Conservation (phyloP, 108 stramenopile genomes). For the Seminavis robusta region DNA sequence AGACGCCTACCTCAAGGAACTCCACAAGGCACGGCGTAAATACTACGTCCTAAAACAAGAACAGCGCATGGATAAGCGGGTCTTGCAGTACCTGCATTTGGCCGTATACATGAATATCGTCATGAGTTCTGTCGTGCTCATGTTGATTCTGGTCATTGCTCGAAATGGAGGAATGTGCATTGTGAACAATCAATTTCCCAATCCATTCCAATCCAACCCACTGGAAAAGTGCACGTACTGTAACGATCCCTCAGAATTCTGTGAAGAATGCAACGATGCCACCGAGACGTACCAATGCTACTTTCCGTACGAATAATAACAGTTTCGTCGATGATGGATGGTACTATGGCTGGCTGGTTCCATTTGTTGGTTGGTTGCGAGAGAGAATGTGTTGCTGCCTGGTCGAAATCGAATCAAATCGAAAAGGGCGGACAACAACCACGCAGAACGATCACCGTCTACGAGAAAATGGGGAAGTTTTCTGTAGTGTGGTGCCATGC, state of each 20-base stretch:
- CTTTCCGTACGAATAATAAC: constrained; percentile 1
- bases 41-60: constrained; percentile 12
- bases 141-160: constrained; percentile 23
- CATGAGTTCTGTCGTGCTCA: constrained; percentile 10
- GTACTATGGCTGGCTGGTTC: too few relatives aligned
- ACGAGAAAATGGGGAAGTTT: too few relatives aligned
- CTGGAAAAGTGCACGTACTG: neutral
- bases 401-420: too few relatives aligned
- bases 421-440: too few relatives aligned
- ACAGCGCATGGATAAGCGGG: constrained; percentile 5
- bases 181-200: neutral
- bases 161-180: constrained; percentile 36
- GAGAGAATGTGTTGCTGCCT: too few relatives aligned
- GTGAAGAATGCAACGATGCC: neutral
- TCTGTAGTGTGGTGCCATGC: too few relatives aligned
- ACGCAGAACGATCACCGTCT: too few relatives aligned
- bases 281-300: neutral
- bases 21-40: constrained; percentile 1
- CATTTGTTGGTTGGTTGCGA: too few relatives aligned
- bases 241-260: neutral
- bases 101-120: constrained; percentile 18
- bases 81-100: constrained; percentile 16
- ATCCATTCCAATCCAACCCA: neutral
- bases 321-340: too few relatives aligned
- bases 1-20: neutral